phyloP scores from a whole-genome alignment of 2,329 filamentous ascomycete genomes.

The Ophiosphaerella korrae region DNA sequence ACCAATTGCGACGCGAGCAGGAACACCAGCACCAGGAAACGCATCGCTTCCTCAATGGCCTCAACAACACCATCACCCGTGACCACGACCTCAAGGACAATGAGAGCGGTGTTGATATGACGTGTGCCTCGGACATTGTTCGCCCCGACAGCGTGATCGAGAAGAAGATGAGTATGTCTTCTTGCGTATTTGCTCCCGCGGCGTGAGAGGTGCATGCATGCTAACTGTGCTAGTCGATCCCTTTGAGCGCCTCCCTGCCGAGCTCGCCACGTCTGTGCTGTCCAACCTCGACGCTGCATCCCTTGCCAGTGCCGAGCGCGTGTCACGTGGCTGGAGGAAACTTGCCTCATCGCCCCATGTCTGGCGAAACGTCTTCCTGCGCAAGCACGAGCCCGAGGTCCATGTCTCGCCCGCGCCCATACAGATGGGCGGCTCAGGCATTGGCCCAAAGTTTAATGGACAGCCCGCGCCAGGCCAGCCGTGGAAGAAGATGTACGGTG shows the following conservation, averaged over 20 bases:
- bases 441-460: conserved; percentile 59
- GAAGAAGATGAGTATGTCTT: conserved; percentile 43
- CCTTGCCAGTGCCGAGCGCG: conserved; percentile 60
- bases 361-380: conserved; percentile 67
- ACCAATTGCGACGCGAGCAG: conserved; percentile 36
- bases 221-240: conserved; percentile 53
- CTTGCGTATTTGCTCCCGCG: neutral
- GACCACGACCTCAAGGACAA: conserved; percentile 43
- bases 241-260: conserved; percentile 60
- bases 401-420: conserved; percentile 53
- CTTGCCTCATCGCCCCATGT: conserved; percentile 63
- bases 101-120: conserved; percentile 47
- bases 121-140: conserved; percentile 39
- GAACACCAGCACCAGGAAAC: conserved; percentile 29
- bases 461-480: conserved; percentile 61
- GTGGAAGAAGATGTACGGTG: conserved; percentile 85
- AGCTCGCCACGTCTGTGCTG: conserved; percentile 64
- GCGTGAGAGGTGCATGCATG: conserved; percentile 1
- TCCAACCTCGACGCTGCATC: conserved; percentile 64
- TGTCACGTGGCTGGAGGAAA: conserved; percentile 62
- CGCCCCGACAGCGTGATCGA: conserved; percentile 40
- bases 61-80: conserved; percentile 11
- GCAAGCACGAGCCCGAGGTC: conserved; percentile 56
- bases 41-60: conserved; percentile 37
- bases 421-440: conserved; percentile 58